Evolutionary conservation across 768 basidiomycete genomes (phyloP), one percentile per base, ranked within the genome.

Genomic region (Hebeloma cylindrosporum): DNA sequence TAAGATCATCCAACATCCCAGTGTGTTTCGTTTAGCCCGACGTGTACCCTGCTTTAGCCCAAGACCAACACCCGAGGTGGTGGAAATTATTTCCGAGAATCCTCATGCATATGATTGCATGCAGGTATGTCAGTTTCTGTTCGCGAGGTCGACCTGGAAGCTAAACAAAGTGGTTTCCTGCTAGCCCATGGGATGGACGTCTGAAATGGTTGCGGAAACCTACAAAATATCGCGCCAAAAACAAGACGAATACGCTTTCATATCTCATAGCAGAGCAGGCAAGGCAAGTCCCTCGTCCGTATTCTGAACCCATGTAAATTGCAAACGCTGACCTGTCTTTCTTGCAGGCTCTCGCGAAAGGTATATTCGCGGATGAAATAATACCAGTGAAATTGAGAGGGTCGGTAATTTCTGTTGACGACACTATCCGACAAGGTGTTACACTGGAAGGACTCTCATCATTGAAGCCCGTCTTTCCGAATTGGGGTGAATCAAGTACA

Each of bases 171-270:
- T 23, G 17, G 30, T 32, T n/a, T 21, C 6, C 23, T 28, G 20
- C 14, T 49, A 91, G 86, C 85, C 89, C 8, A 93, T 93, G 93
- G 93, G 93, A 38, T 99, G 91, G 91, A 93, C 91, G 1, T 88
- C 88, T 4, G 91, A 93, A 64, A 83, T 88, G 82, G 88, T 93
- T 16, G 88, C 91, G n/a, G 64, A 83, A 56, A 70, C 77, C 6
- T 93, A 82, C 68, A 75, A 81, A n/a, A 65, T 93, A 46, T 73
- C 89, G 3, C 83, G 94, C 26, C 69, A 82, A 59, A 83, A 76
- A 54, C 94, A 97, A 65, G 95, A 98, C 62, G 77, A 89, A 43
- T 94, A 90, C 60, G 94, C 94, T 0, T 74, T 90, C 40, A 80
- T 88, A 40, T 94, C 91, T 6, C 93, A 94, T 63, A 82, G 77